These are phyloP conservation scores for Saraca asoca DNA, from an alignment of 331 rosid genomes.

Conservation along the genomic window DNA sequence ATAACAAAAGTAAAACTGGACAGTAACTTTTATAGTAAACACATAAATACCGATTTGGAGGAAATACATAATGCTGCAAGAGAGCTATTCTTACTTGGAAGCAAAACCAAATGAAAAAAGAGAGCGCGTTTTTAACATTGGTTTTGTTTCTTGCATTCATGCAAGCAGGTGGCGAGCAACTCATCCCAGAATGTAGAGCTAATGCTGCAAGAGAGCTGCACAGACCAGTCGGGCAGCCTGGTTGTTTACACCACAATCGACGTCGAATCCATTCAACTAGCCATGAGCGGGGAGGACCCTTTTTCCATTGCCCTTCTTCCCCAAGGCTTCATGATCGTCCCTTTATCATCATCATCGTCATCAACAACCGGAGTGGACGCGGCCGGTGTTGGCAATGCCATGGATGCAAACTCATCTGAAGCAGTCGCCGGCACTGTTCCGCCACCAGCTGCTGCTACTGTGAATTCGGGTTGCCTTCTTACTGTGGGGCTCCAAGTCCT, in stretches of 20 bases:
- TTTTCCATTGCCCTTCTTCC: conserved; percentile 91
- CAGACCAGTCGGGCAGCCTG: conserved; percentile 75
- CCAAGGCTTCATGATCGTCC: conserved; percentile 72
- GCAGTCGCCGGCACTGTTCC: not conserved
- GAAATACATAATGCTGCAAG: too few relatives aligned
- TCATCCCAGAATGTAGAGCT: conserved; percentile 88
- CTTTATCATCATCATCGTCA: conserved; percentile 33
- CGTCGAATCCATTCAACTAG: conserved; percentile 81
- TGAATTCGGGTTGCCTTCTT: conserved; percentile 57
- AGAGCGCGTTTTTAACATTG: too few relatives aligned
- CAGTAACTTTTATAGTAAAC: too few relatives aligned
- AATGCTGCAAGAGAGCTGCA: conserved; percentile 94
- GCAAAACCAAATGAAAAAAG: too few relatives aligned
- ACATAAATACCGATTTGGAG: too few relatives aligned
- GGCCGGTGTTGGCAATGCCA: not conserved
- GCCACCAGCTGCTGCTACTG: not conserved
- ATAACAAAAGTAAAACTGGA: too few relatives aligned
- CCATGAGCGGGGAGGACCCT: conserved; percentile 87
- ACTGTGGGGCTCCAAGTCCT: conserved; percentile 80
- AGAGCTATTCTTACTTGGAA: too few relatives aligned
- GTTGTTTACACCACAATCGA: conserved; percentile 77
- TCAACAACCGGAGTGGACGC: not conserved
- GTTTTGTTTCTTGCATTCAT: not conserved
- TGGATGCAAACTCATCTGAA: conserved; percentile 33
- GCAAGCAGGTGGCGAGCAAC: conserved; percentile 81